Evolutionary conservation across 2,329 filamentous ascomycete species (phyloP).

Genomic region (Paecilomyces niveus): DNA sequence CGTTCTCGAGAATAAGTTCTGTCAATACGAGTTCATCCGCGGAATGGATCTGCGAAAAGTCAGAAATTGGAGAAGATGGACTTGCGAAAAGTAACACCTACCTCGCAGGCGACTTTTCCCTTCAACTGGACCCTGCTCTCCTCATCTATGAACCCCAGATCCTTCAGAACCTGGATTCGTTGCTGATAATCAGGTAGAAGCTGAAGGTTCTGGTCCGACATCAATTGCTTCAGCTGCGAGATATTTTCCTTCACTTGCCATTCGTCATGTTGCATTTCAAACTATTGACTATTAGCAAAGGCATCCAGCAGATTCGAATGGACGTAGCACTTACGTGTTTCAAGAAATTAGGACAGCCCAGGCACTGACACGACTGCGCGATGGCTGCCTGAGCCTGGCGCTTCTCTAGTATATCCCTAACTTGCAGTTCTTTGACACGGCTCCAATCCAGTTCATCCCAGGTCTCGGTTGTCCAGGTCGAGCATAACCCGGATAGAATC

Average conservation of each 20-base stretch:
- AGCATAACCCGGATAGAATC: slow-evolving; percentile 61
- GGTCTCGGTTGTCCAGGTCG: slow-evolving; percentile 63
- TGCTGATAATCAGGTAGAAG: slow-evolving; percentile 95
- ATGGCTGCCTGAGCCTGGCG: slow-evolving; percentile 56
- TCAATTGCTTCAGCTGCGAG: slow-evolving; percentile 72
- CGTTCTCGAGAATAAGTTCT: slow-evolving; percentile 92
- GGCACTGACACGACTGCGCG: slow-evolving; percentile 58
- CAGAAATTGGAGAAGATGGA: slow-evolving; percentile 4
- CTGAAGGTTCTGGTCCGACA: slow-evolving; percentile 95
- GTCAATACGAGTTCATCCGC: slow-evolving; percentile 94
- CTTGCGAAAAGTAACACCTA: slow-evolving; percentile 18
- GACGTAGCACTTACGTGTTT: slow-evolving; percentile 65
- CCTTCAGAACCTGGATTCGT: slow-evolving; percentile 82
- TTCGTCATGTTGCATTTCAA: slow-evolving; percentile 92
- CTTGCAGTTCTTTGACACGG: slow-evolving; percentile 71
- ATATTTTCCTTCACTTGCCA: slow-evolving; percentile 97
- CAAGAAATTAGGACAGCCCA: slow-evolving; percentile 69
- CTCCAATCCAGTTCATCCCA: slow-evolving; percentile 83
- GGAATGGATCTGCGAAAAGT: slow-evolving; percentile 63
- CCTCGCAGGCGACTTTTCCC: slow-evolving; percentile 94
- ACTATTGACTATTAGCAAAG: slow-evolving; percentile 45
- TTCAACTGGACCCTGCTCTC: slow-evolving; percentile 86
- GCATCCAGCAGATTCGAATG: background rate
- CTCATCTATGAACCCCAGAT: slow-evolving; percentile 86
- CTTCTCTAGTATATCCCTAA: slow-evolving; percentile 72